Base-by-base conservation (phyloP, 2,329 filamentous ascomycete genomes). In the Tolypocladium amazonense region DNA sequence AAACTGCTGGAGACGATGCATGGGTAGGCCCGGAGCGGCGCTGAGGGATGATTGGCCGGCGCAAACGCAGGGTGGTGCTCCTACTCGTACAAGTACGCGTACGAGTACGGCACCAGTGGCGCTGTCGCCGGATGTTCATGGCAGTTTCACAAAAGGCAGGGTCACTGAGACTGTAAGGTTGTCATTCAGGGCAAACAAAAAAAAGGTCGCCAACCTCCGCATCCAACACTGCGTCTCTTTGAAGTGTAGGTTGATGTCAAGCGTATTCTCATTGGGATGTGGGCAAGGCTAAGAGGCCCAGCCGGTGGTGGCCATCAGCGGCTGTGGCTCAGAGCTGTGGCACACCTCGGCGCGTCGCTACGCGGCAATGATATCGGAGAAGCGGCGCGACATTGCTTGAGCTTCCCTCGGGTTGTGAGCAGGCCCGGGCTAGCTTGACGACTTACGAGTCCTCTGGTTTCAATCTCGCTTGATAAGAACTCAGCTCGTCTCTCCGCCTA, bases 251-350 rank as follows among this genome's bases (percentile, higher is more conserved):
- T 9, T 7, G 23, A 27, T 15, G 15, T 23, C 25, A 1, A 25
- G 15, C 23, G 30, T 8, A 8, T 45, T 12, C 11, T 47, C 12
- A 41, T 41, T 20, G 18, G 15, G 14, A 20, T 43, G 39, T 7
- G 20, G 20, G 18, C 18, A 43, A 37, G 35, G 35, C 35, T 37
- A 11, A 12, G 12, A 3, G 35, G 35, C 35, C 35, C 33, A 8
- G 33, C 33, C 33, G 33, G 11, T 6, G 33, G 47, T 7, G 47
- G 47, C 15, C 47, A 30, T 52, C 7, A 15, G 15, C 54, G 18
- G 38, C n/a, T 33, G 55, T 56, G 55, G 55, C 55, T 56, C 55
- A 56, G 55, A 56, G 33, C 39, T 56, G 55, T 56, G 38, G 55
- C 55, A 45, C 38, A 20, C 6, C 18, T 18, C 25, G 4, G 18